Conservation (phyloP, 208 protist genomes). For the Trichomonas tenax region DNA sequence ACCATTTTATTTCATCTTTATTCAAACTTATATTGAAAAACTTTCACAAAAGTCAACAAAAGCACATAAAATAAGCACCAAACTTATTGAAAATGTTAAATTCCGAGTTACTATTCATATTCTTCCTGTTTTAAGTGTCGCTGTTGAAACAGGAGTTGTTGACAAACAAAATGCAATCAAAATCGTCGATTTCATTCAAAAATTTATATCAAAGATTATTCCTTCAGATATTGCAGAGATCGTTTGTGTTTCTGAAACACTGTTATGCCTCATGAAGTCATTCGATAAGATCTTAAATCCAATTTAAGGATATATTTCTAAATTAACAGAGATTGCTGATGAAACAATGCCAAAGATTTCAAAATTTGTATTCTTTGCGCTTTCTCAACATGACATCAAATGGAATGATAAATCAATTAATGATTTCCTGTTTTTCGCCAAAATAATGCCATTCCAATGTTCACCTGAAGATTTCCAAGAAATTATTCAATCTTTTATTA, state of each 20-base stretch:
- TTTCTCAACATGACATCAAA: background rate
- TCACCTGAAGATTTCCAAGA: background rate
- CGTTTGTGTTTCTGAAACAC: background rate
- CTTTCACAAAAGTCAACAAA: background rate
- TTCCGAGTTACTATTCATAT: background rate
- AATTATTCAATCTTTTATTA: background rate
- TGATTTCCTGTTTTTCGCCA: background rate
- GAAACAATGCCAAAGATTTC: background rate
- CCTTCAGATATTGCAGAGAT: background rate
- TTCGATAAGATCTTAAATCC: background rate
- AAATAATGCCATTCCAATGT: background rate
- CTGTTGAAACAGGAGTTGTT: background rate
- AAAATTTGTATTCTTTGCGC: background rate
- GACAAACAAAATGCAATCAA: background rate
- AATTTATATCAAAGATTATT: background rate
- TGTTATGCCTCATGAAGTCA: background rate
- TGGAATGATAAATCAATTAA: background rate
- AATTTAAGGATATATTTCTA: background rate
- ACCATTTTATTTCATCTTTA: background rate
- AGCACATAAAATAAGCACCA: background rate
- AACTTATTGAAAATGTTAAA: background rate
- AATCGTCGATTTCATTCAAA: background rate
- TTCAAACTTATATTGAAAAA: background rate
- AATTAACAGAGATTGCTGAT: background rate
- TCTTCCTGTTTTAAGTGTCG: background rate